Evolutionary conservation across 768 basidiomycete genomes (phyloP).

Genomic region (Sarcodon aspratus): DNA sequence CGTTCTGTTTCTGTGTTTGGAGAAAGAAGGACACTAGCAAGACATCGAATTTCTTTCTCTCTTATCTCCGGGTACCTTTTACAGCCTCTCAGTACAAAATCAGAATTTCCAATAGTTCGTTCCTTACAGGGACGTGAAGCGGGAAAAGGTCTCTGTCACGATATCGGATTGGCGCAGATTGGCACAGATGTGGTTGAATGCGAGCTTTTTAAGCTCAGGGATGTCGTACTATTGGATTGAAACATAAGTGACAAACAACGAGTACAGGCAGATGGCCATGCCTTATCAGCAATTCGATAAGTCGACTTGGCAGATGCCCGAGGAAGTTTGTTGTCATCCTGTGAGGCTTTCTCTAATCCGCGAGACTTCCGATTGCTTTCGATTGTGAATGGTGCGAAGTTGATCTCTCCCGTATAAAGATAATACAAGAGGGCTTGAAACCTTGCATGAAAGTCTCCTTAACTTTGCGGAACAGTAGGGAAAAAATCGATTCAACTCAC

Average conservation of each 20-base stretch:
- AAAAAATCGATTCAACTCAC: slow-evolving; percentile 2
- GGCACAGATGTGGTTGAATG: slow-evolving; percentile 5
- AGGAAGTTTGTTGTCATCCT: slow-evolving; percentile 1
- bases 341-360: not conserved
- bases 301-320: slow-evolving; percentile 13
- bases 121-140: slow-evolving; percentile 11
- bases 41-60: not conserved
- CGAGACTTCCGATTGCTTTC: slow-evolving; percentile 1
- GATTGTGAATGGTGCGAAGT: slow-evolving; percentile 21
- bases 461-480: not conserved
- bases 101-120: not conserved
- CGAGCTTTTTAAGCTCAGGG: slow-evolving; percentile 7
- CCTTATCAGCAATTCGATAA: slow-evolving; percentile 12
- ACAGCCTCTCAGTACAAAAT: not conserved
- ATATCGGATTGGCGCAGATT: slow-evolving; percentile 7
- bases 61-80: not conserved
- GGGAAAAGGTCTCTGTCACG: slow-evolving; percentile 15
- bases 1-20: not conserved
- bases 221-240: slow-evolving; percentile 8
- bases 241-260: not conserved
- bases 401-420: slow-evolving; percentile 23
- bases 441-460: slow-evolving; percentile 12
- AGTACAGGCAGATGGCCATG: not conserved
- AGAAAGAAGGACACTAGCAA: not conserved
- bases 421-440: slow-evolving; percentile 28